Percentiles rank a stretch among this genome's conserved stretches.
Conservation (phyloP, 2,329 filamentous ascomycete genomes). For the Monosporascus sp. region DNA sequence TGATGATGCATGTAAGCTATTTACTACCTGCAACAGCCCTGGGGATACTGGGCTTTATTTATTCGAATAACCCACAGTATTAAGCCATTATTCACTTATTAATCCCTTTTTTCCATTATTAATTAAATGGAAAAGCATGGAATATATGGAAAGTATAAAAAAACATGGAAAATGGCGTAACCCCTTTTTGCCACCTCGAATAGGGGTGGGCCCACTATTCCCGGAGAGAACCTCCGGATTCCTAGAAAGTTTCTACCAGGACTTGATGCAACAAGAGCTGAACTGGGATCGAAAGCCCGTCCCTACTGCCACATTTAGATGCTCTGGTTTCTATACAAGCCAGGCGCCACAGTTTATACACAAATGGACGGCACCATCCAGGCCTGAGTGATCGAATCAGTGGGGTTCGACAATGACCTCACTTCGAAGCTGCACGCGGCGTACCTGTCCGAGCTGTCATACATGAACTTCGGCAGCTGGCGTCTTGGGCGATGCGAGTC, state of each 20-base stretch:
- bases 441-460: conserved; percentile 2
- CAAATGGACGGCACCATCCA: not conserved
- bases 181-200: too few relatives aligned
- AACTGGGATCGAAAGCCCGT: not conserved
- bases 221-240: too few relatives aligned
- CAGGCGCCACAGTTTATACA: conserved; percentile 3
- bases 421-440: not conserved
- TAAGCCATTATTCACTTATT: too few relatives aligned
- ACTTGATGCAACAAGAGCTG: not conserved
- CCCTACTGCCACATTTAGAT: not conserved
- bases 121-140: too few relatives aligned
- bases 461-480: conserved; percentile 4
- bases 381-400: conserved; percentile 1
- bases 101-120: too few relatives aligned
- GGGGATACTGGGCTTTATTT: too few relatives aligned
- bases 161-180: too few relatives aligned
- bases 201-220: too few relatives aligned
- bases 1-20: too few relatives aligned
- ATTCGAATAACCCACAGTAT: too few relatives aligned
- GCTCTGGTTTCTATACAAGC: conserved; percentile 7
- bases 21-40: too few relatives aligned
- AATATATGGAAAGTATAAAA: too few relatives aligned
- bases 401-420: not conserved
- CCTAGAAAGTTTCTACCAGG: not conserved
- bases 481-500: conserved; percentile 1